phyloP scores from a whole-genome alignment of 2,329 filamentous ascomycete species.

The Alternaria sp. region DNA sequence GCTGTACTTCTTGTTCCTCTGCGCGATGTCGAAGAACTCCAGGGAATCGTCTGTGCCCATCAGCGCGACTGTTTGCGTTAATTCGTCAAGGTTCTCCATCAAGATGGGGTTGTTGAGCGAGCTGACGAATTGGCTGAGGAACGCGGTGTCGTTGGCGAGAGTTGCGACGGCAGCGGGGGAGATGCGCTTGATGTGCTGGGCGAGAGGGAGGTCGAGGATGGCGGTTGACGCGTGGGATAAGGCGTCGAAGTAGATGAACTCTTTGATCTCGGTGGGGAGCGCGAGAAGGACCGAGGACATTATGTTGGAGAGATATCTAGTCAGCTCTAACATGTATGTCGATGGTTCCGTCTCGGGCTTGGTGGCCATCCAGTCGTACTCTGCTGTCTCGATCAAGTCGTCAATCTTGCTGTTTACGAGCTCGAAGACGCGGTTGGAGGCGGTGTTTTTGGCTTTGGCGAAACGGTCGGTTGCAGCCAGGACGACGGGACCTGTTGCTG shows the following conservation, averaged over 20 bases:
- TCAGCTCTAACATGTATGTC: constrained; percentile 95
- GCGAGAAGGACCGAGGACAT: constrained; percentile 95
- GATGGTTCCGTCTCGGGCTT: constrained; percentile 74
- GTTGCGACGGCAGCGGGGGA: constrained; percentile 84
- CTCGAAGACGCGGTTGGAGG: constrained; percentile 97
- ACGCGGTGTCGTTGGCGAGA: constrained; percentile 81
- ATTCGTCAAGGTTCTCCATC: constrained; percentile 85
- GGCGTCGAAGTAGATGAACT: constrained; percentile 97
- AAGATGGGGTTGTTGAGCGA: constrained; percentile 87
- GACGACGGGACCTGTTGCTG: constrained; percentile 78
- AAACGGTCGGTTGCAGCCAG: constrained; percentile 87
- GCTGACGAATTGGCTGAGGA: constrained; percentile 85
- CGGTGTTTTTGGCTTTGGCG: constrained; percentile 87
- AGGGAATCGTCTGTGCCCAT: constrained; percentile 90
- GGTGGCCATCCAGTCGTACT: constrained; percentile 85
- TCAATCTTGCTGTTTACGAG: constrained; percentile 99
- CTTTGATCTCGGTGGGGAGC: constrained; percentile 93
- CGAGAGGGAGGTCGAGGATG: constrained; percentile 80
- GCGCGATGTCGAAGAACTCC: constrained; percentile 93
- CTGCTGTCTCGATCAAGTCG: constrained; percentile 93
- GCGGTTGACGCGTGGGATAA: constrained; percentile 87
- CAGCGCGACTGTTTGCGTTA: constrained; percentile 89
- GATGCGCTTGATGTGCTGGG: constrained; percentile 80
- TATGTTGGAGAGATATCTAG: constrained; percentile 90
- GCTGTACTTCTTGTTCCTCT: constrained; percentile 90